A percentile compares a stretch with the other conserved stretches of the same genome.
These are phyloP conservation scores for Aspergillus eucalypticola DNA, from an alignment of 2,329 filamentous ascomycete species.

Conservation along the genomic window DNA sequence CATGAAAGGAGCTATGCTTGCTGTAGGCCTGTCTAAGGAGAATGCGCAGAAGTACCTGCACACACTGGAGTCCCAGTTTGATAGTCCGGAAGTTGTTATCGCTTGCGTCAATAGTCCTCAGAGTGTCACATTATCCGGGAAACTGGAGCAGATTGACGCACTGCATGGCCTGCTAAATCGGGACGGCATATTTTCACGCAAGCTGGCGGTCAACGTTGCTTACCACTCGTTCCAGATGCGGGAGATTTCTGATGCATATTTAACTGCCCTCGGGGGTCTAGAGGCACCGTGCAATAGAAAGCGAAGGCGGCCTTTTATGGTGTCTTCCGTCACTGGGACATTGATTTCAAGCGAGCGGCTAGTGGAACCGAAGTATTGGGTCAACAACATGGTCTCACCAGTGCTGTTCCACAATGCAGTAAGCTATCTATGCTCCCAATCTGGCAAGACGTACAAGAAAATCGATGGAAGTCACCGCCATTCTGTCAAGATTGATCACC, in stretches of 20 bases:
- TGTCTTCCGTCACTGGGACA: conserved; percentile 22
- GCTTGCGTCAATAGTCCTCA: conserved; percentile 24
- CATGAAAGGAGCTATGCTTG: conserved; percentile 19
- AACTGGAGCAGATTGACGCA: conserved; percentile 14
- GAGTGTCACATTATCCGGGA: conserved; percentile 24
- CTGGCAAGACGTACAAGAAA: background rate
- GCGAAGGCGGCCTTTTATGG: conserved; percentile 5
- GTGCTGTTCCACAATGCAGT: conserved; percentile 20
- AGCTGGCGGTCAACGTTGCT: conserved; percentile 18
- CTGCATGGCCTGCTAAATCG: conserved; percentile 6
- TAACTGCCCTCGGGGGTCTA: background rate
- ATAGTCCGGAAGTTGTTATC: conserved; percentile 14
- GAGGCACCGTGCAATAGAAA: background rate
- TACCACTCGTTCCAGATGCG: conserved; percentile 26
- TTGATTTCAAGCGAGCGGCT: background rate
- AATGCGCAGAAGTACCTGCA: conserved; percentile 4
- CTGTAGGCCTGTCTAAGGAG: conserved; percentile 19
- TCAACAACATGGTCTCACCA: conserved; percentile 19
- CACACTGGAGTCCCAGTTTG: background rate
- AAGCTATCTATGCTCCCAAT: background rate
- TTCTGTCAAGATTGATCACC: conserved; percentile 6
- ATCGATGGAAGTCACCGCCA: conserved; percentile 9
- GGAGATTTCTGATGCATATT: conserved; percentile 9
- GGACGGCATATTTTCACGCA: conserved; percentile 13
- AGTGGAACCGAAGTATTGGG: conserved; percentile 20